Evolutionary conservation across 257 asterid genomes (phyloP).

Genomic region (Paulownia fortunei): DNA sequence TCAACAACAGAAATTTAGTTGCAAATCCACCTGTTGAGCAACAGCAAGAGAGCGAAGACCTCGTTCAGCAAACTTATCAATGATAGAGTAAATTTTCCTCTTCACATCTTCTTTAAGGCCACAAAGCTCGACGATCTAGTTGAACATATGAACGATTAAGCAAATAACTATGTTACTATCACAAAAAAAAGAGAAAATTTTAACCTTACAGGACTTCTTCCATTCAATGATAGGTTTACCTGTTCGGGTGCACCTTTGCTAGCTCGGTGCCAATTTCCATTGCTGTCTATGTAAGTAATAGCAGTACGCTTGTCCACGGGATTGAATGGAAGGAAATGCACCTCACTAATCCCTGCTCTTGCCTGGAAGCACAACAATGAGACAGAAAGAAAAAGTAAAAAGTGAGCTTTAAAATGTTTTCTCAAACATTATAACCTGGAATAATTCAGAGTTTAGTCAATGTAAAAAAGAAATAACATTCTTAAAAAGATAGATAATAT

Average conservation of each 20-base stretch:
- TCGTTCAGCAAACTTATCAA: constrained; percentile 64
- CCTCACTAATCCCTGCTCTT: constrained; percentile 63
- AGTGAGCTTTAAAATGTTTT: neutral
- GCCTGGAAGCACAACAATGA: constrained; percentile 43
- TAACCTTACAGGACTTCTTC: neutral
- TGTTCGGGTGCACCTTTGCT: constrained; percentile 87
- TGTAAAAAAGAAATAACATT: too few relatives aligned
- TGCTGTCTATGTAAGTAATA: constrained; percentile 54
- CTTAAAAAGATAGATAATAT: too few relatives aligned
- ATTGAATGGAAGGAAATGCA: constrained; percentile 73
- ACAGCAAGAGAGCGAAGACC: constrained; percentile 73
- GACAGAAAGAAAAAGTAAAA: neutral
- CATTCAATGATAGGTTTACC: constrained; percentile 34
- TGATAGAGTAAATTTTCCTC: constrained; percentile 49
- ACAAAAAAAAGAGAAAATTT: neutral
- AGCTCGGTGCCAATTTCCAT: constrained; percentile 65
- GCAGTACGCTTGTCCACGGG: constrained; percentile 81
- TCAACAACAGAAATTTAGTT: neutral
- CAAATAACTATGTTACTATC: neutral
- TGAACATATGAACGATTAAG: neutral
- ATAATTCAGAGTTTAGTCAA: too few relatives aligned
- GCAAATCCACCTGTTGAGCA: constrained; percentile 43
- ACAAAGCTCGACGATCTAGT: constrained; percentile 57
- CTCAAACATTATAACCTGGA: too few relatives aligned
- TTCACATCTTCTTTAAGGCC: constrained; percentile 43